Conservation (phyloP, 257 asterid genomes). For the Marsdenia floribunda region DNA sequence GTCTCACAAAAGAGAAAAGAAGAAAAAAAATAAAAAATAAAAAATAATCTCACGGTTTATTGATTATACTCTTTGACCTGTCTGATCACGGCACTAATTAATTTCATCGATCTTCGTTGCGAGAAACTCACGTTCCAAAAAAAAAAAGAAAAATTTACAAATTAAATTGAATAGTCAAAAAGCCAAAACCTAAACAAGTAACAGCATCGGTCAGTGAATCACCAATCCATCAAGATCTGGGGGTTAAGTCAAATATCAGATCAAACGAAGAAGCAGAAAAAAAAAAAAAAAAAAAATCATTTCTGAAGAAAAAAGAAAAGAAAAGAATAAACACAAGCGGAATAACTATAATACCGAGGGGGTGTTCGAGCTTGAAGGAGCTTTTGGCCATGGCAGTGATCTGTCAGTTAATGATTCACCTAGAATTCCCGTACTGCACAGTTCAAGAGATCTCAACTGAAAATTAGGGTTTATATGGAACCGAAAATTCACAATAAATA, state of each 20-base stretch:
- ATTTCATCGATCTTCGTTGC: not conserved
- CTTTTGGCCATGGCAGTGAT: slow-evolving; percentile 31
- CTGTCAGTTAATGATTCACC: not conserved
- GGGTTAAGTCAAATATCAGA: not conserved
- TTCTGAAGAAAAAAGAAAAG: not conserved
- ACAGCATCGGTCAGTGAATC: not conserved
- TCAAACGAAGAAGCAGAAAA: not conserved
- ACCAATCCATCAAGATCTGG: not conserved
- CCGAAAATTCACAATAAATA: not conserved
- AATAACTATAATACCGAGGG: slow-evolving; percentile 24
- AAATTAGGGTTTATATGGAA: not conserved
- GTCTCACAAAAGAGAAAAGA: not conserved
- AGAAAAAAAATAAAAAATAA: not conserved
- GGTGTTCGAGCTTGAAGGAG: slow-evolving; percentile 41
- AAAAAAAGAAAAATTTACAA: not conserved
- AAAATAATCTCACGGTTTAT: too few species aligned
- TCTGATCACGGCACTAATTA: not conserved
- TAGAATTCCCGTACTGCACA: slow-evolving; percentile 4
- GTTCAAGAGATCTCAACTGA: not conserved
- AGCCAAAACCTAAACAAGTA: not conserved
- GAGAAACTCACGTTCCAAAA: not conserved
- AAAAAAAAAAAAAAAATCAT: not conserved
- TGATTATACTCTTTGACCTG: not conserved
- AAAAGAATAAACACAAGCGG: not conserved
- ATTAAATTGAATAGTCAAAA: not conserved